phyloP scores from a whole-genome alignment of 768 basidiomycete species.

The Pisolithus orientalis region DNA sequence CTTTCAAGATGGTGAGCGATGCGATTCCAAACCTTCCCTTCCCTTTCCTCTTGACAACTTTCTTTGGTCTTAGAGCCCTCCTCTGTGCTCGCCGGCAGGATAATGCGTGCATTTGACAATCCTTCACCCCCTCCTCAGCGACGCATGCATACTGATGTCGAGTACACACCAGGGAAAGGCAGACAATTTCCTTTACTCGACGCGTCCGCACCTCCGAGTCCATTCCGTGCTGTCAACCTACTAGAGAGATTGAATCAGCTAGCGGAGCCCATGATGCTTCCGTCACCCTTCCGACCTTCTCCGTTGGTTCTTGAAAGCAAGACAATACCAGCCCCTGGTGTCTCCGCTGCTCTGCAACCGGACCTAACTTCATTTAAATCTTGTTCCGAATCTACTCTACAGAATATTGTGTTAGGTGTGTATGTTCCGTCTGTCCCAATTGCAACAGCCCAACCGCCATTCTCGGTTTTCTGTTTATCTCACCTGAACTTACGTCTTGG shows the following conservation, averaged over 20 bases:
- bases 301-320: constrained; percentile 2
- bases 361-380: constrained; percentile 41
- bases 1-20: constrained; percentile 39
- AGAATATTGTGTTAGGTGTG: not conserved
- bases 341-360: constrained; percentile 12
- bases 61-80: constrained; percentile 50
- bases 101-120: constrained; percentile 67
- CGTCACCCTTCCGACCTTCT: not conserved
- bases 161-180: constrained; percentile 13
- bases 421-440: constrained; percentile 9
- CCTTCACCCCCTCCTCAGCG: constrained; percentile 59
- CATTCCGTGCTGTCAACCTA: constrained; percentile 28
- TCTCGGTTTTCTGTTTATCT: constrained; percentile 19
- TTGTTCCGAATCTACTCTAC: constrained; percentile 24
- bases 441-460: constrained; percentile 3
- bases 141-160: constrained; percentile 9
- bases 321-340: not conserved
- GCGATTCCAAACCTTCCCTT: constrained; percentile 2
- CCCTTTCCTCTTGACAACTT: not conserved
- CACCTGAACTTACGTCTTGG: constrained; percentile 13
- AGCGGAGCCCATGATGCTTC: constrained; percentile 2
- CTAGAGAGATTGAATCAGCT: constrained; percentile 21
- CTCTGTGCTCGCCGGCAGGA: constrained; percentile 56
- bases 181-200: constrained; percentile 11
- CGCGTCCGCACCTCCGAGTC: constrained; percentile 20